Conservation (phyloP, 495 filamentous ascomycete species). For the Aspergillus leporis region DNA sequence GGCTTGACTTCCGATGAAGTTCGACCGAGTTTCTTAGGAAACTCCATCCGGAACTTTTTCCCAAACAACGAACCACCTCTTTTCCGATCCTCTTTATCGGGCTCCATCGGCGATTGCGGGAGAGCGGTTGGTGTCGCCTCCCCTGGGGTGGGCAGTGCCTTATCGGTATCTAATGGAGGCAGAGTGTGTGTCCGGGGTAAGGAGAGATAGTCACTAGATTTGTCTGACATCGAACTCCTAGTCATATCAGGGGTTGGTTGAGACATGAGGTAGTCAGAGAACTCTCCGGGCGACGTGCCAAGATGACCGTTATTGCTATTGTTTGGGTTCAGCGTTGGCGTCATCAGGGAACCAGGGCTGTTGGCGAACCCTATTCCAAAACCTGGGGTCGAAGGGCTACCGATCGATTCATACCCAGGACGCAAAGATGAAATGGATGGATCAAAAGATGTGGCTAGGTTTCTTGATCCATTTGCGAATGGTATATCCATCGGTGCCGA, state of each 20-base stretch:
- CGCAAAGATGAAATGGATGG: slow-evolving; percentile 61
- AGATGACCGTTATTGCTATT: slow-evolving; percentile 16
- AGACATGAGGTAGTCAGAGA: slow-evolving; percentile 22
- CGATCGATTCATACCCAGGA: slow-evolving; percentile 57
- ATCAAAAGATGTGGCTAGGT: slow-evolving; percentile 41
- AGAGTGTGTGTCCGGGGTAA: slow-evolving; percentile 26
- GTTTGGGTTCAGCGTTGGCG: slow-evolving; percentile 26
- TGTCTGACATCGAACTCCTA: slow-evolving; percentile 49
- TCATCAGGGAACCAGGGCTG: slow-evolving; percentile 53
- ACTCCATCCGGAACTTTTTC: slow-evolving; percentile 86
- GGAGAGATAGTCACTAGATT: slow-evolving; percentile 68
- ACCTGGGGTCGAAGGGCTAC: slow-evolving; percentile 67
- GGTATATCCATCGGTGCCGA: slow-evolving; percentile 72
- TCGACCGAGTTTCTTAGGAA: slow-evolving; percentile 81
- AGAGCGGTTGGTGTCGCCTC: slow-evolving; percentile 50
- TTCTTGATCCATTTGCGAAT: slow-evolving; percentile 40
- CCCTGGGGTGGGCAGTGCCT: slow-evolving; percentile 38
- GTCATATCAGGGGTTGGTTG: slow-evolving; percentile 45
- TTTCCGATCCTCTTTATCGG: slow-evolving; percentile 72
- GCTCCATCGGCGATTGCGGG: slow-evolving; percentile 62
- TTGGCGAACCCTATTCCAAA: slow-evolving; percentile 72
- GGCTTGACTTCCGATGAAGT: slow-evolving; percentile 79
- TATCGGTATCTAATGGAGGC: slow-evolving; percentile 30
- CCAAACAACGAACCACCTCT: slow-evolving; percentile 69
- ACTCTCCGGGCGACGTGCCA: slow-evolving; percentile 41